A percentile compares a stretch with the other conserved stretches of the same genome.
phyloP scores from a whole-genome alignment of 2,329 filamentous ascomycete genomes.

The Fusarium camptoceras region DNA sequence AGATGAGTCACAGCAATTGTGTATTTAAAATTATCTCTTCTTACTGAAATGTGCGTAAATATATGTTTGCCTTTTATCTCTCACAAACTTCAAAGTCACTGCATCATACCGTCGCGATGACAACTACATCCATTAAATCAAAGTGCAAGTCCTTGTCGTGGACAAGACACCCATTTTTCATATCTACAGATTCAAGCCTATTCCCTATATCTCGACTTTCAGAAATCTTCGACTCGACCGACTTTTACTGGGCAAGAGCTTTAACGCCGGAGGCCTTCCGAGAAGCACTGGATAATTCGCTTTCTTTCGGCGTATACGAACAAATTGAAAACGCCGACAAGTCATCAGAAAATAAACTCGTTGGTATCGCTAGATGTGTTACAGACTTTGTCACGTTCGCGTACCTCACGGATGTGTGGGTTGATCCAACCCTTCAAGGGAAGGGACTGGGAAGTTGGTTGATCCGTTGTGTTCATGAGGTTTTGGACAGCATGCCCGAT shows the following conservation, averaged over 20 bases:
- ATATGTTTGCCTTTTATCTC: background rate
- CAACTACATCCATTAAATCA: background rate
- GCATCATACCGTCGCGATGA: background rate
- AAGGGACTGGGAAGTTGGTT: slow-evolving; percentile 72
- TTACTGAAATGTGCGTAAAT: fast-evolving
- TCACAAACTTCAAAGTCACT: fast-evolving
- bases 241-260: slow-evolving; percentile 67
- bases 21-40: fast-evolving
- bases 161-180: slow-evolving; percentile 60
- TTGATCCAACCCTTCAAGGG: slow-evolving; percentile 65
- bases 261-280: slow-evolving; percentile 58
- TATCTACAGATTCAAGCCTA: slow-evolving; percentile 65
- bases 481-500: slow-evolving; percentile 62
- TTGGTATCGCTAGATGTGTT: slow-evolving; percentile 60
- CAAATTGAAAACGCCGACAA: background rate
- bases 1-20: background rate
- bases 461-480: slow-evolving; percentile 66
- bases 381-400: slow-evolving; percentile 74
- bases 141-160: slow-evolving; percentile 44
- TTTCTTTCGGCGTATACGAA: slow-evolving; percentile 68
- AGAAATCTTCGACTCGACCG: slow-evolving; percentile 60
- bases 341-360: slow-evolving; percentile 9
- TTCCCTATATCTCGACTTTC: slow-evolving; percentile 63
- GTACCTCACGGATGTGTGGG: slow-evolving; percentile 73
- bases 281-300: slow-evolving; percentile 62